phyloP scores from a whole-genome alignment of 306 rosid species.

The Dicorynia guianensis region DNA sequence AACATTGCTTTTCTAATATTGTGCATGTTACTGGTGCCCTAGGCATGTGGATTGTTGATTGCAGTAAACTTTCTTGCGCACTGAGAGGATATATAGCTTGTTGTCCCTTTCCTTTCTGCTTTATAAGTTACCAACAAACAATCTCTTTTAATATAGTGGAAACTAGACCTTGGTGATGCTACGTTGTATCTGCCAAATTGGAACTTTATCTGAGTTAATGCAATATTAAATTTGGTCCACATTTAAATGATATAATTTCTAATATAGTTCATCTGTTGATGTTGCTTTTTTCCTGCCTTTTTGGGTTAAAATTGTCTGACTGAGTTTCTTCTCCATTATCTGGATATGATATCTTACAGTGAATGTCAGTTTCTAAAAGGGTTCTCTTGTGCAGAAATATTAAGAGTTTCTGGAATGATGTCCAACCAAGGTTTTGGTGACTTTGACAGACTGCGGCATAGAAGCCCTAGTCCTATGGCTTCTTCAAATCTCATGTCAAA shows the following conservation, averaged over 20 bases:
- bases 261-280: not conserved
- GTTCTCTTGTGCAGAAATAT: conserved; percentile 76
- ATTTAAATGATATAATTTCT: not conserved
- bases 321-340: conserved; percentile 1
- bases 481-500: conserved; percentile 87
- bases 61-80: not conserved
- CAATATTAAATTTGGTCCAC: conserved; percentile 11
- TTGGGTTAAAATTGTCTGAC: not conserved
- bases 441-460: conserved; percentile 92
- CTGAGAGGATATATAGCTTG: conserved; percentile 7
- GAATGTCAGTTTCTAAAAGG: conserved; percentile 42
- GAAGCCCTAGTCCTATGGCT: conserved; percentile 99
- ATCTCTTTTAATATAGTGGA: conserved; percentile 26
- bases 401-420: conserved; percentile 94
- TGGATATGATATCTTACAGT: conserved; percentile 22
- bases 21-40: conserved; percentile 19
- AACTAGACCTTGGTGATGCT: conserved; percentile 13
- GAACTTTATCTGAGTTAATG: not conserved
- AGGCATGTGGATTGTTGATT: conserved; percentile 28
- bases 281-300: conserved; percentile 6
- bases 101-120: not conserved
- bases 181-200: not conserved
- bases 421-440: conserved; percentile 98
- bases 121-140: not conserved
- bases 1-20: not conserved